A percentile compares a stretch with the other conserved stretches of the same genome.
Evolutionary conservation across 345 rosid genomes (phyloP).

Genomic region (Limnanthes douglasii): DNA sequence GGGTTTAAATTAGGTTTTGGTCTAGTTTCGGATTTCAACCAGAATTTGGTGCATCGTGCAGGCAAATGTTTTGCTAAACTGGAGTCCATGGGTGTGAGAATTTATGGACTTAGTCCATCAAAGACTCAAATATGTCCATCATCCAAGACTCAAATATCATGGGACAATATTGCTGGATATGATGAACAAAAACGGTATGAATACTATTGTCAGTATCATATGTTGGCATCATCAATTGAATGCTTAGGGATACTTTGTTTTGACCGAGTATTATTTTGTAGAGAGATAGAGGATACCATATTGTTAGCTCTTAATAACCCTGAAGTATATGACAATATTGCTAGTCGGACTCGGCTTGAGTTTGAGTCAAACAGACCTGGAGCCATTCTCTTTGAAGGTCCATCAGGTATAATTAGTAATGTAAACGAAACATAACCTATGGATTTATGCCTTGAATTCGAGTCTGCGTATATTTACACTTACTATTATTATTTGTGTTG

Average conservation of each 20-base stretch:
- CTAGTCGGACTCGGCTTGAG: slow-evolving; percentile 66
- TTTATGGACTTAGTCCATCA: slow-evolving; percentile 70
- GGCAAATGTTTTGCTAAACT: slow-evolving; percentile 43
- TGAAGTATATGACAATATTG: slow-evolving; percentile 80
- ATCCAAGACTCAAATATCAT: slow-evolving; percentile 40
- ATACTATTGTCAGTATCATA: no score
- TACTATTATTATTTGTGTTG: no score
- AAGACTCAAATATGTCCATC: slow-evolving; percentile 23
- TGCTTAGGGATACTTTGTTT: no score
- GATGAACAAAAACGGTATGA: slow-evolving; percentile 58
- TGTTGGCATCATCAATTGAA: no score
- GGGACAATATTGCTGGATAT: slow-evolving; percentile 93
- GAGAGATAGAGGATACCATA: slow-evolving; percentile 91
- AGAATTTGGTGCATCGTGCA: slow-evolving; percentile 19
- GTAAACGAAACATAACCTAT: no score
- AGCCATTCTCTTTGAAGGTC: slow-evolving; percentile 94
- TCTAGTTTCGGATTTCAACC: no score
- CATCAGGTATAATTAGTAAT: slow-evolving; percentile 86
- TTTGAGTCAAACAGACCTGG: slow-evolving; percentile 92
- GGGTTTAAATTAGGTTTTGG: no score
- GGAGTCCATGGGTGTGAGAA: slow-evolving; percentile 74
- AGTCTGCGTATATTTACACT: slow-evolving; percentile 6
- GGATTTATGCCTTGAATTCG: no score
- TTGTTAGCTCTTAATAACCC: slow-evolving; percentile 77
- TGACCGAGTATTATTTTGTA: slow-evolving; percentile 15